phyloP scores from a whole-genome alignment of 2,329 filamentous ascomycete species.

The Diplodia scrobiculata region DNA sequence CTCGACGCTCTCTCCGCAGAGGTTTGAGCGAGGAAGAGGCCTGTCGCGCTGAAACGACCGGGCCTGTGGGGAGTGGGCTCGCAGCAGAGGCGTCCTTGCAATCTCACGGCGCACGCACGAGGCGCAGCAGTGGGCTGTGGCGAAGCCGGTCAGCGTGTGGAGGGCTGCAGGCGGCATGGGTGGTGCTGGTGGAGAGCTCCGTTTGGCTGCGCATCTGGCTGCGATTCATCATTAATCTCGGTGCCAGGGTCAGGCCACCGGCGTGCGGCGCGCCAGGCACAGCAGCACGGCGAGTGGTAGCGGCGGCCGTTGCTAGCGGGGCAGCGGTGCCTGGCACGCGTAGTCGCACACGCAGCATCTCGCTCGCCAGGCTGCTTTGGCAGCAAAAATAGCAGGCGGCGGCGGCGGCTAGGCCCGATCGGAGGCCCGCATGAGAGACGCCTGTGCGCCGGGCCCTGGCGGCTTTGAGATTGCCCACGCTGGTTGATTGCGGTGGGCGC shows the following conservation, averaged over 20 bases:
- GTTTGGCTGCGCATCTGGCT: conserved; percentile 1
- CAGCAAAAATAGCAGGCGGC: conserved; percentile 17
- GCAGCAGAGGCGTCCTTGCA: conserved; percentile 21
- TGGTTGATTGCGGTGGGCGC: not conserved
- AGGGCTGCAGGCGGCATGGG: too few species aligned
- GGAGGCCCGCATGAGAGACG: conserved; percentile 3
- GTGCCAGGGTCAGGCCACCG: conserved; percentile 23
- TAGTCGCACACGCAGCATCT: not conserved
- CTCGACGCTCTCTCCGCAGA: not conserved
- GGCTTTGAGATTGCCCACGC: not conserved
- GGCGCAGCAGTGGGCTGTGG: conserved; percentile 23
- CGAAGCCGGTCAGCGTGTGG: conserved; percentile 21
- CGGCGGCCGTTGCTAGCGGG: not conserved
- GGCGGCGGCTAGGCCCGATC: conserved; percentile 10
- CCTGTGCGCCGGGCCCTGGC: conserved; percentile 1
- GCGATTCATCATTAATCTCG: conserved; percentile 27
- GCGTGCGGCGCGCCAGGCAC: conserved; percentile 1
- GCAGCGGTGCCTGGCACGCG: not conserved
- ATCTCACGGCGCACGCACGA: conserved; percentile 12
- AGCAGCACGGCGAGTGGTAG: not conserved
- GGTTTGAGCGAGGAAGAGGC: conserved; percentile 19
- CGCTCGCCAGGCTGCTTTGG: not conserved
- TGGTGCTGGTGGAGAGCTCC: conserved; percentile 13
- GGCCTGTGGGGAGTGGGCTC: conserved; percentile 15
- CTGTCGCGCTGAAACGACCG: conserved; percentile 22